phyloP scores from a whole-genome alignment of 345 rosid genomes.

The Linum tenue region DNA sequence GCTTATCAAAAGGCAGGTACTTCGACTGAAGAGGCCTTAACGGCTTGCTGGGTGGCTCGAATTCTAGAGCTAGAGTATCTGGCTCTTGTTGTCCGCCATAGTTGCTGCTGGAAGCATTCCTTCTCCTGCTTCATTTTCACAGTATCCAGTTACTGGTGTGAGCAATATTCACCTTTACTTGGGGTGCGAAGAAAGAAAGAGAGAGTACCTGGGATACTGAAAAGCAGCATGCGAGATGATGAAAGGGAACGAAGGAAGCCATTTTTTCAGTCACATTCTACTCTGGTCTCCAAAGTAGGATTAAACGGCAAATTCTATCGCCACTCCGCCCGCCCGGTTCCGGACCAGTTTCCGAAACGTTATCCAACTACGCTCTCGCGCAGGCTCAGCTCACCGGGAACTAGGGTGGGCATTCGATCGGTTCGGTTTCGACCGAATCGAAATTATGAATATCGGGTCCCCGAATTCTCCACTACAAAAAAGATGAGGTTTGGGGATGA shows the following conservation, averaged over 20 bases:
- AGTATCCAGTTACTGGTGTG: neutral
- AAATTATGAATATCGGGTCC: too few species aligned
- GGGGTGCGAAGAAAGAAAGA: conserved; percentile 1
- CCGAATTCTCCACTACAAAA: too few species aligned
- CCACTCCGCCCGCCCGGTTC: too few species aligned
- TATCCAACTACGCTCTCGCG: too few species aligned
- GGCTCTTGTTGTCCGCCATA: conserved; percentile 31
- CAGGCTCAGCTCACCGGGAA: too few species aligned
- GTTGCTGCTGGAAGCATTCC: conserved; percentile 15
- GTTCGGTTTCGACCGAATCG: too few species aligned
- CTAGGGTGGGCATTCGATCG: too few species aligned
- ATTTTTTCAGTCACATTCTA: neutral
- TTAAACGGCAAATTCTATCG: too few species aligned
- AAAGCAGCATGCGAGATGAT: conserved; percentile 19
- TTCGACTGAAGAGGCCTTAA: conserved; percentile 41
- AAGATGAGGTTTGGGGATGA: too few species aligned
- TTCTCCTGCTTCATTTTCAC: conserved; percentile 14
- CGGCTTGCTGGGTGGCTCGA: conserved; percentile 27
- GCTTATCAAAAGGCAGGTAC: conserved; percentile 32
- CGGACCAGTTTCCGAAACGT: too few species aligned
- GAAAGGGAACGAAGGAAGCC: conserved; percentile 22
- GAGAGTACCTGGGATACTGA: conserved; percentile 18
- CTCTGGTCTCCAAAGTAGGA: too few species aligned
- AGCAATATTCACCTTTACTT: too few species aligned
- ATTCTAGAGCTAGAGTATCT: conserved; percentile 20